Percentiles rank a stretch among this genome's conserved stretches.
phyloP scores from a whole-genome alignment of 768 basidiomycete species.

The Boletus subparvulus region DNA sequence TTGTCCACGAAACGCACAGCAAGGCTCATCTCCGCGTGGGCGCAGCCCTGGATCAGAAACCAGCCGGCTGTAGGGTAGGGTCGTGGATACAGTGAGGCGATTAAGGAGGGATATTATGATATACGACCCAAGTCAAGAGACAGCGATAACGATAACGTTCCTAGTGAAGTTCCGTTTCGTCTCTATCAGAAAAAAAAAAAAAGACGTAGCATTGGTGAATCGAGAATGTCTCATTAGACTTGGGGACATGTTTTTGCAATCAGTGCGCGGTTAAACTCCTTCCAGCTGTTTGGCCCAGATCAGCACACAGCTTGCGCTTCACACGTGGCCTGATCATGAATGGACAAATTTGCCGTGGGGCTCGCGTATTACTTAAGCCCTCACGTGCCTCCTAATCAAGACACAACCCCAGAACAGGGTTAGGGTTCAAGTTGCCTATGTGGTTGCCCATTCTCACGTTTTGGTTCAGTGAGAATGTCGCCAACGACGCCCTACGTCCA shows the following conservation, averaged over 20 bases:
- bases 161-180: not conserved
- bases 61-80: not conserved
- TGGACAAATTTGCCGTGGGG: no score
- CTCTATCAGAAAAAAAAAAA: not conserved
- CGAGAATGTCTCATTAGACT: no score
- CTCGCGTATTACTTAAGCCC: no score
- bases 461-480: conserved; percentile 24
- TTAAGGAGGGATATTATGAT: not conserved
- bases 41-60: not conserved
- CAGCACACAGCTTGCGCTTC: no score
- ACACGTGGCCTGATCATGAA: no score
- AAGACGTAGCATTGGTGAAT: not conserved
- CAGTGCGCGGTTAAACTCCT: no score
- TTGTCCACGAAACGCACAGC: not conserved
- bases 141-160: not conserved
- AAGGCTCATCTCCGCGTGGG: not conserved
- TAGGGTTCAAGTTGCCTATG: conserved; percentile 20
- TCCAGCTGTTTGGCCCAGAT: no score
- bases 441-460: conserved; percentile 19
- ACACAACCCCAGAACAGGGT: conserved; percentile 24
- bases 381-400: not conserved
- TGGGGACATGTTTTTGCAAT: no score
- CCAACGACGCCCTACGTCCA: conserved; percentile 66
- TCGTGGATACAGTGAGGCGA: not conserved
- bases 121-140: not conserved